Evolutionary conservation across 169 alveolate genomes (phyloP).

Genomic region (Babesia ovis): DNA sequence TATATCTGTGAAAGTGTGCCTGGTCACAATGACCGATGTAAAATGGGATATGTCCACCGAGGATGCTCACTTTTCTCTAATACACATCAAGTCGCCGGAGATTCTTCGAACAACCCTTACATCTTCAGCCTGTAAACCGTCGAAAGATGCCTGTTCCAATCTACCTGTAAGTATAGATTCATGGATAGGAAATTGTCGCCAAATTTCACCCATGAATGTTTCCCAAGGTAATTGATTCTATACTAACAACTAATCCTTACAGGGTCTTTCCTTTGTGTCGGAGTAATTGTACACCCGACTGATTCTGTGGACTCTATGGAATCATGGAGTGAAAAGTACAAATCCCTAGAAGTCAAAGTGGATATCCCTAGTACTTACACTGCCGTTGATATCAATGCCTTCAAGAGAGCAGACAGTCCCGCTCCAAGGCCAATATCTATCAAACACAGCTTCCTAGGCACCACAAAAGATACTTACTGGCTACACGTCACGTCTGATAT

Average conservation of each 20-base stretch:
- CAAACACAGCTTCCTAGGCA: background rate
- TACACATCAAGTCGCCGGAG: constrained; percentile 20
- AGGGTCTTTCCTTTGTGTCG: constrained; percentile 32
- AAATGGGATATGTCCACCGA: constrained; percentile 10
- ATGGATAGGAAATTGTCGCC: background rate
- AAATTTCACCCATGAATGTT: background rate
- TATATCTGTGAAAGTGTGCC: no score
- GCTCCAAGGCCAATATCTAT: background rate
- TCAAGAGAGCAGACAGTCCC: constrained; percentile 4
- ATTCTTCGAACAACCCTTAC: background rate
- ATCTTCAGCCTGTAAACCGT: background rate
- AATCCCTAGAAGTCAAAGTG: background rate
- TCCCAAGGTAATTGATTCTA: constrained; percentile 21
- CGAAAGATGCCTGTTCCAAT: background rate
- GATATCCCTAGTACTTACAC: background rate
- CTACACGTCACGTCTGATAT: constrained; percentile 1
- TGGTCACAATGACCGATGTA: background rate
- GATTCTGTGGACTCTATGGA: constrained; percentile 2
- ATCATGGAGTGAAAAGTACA: constrained; percentile 38
- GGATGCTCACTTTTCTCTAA: constrained; percentile 19
- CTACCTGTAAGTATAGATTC: background rate
- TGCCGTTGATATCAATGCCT: background rate
- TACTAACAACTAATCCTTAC: no score
- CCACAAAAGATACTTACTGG: background rate
- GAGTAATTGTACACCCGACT: constrained; percentile 32